Percentiles rank a stretch among this genome's conserved stretches.
Conservation (phyloP, 1,284 basidiomycete genomes). For the Entoloma clypeatum region DNA sequence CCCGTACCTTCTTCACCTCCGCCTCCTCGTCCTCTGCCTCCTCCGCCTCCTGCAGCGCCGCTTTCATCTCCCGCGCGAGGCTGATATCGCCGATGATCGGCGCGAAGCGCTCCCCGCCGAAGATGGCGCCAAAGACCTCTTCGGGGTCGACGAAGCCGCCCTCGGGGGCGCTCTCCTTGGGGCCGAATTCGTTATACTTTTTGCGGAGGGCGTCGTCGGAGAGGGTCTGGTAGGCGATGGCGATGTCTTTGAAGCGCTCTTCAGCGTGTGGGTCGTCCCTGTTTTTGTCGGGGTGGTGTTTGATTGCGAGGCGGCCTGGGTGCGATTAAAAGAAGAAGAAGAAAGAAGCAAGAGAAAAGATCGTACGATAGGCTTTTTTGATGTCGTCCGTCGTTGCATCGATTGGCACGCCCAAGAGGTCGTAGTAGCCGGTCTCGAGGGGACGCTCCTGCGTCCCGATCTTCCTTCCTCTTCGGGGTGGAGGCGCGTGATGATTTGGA, state of each 20-base stretch:
- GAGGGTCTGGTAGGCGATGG: constrained; percentile 85
- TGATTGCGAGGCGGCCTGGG: constrained; percentile 87
- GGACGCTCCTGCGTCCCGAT: constrained; percentile 88
- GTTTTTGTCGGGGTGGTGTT: constrained; percentile 91
- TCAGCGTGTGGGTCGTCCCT: constrained; percentile 89
- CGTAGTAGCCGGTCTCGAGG: constrained; percentile 87
- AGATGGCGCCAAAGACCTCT: constrained; percentile 92
- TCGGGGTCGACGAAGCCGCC: constrained; percentile 68
- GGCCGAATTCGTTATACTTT: constrained; percentile 93
- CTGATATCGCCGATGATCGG: constrained; percentile 84
- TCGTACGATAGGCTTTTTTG: constrained; percentile 91
- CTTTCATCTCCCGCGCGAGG: constrained; percentile 95
- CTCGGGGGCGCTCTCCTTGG: constrained; percentile 76
- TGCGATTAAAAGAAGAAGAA: constrained; percentile 4
- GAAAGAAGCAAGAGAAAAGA: constrained; percentile 6
- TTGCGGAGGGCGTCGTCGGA: constrained; percentile 81
- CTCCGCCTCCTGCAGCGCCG: constrained; percentile 91
- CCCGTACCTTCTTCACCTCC: constrained; percentile 39
- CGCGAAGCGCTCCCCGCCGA: constrained; percentile 82
- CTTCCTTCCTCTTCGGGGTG: constrained; percentile 50
- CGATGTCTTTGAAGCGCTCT: constrained; percentile 86
- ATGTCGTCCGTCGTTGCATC: constrained; percentile 81
- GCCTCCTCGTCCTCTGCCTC: constrained; percentile 61
- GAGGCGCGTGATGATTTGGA: constrained; percentile 18
- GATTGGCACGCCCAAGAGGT: constrained; percentile 73